Evolutionary conservation across 345 rosid species (phyloP), one percentile per base, ranked within the genome.

Genomic region (Raphanus raphanistrum): DNA sequence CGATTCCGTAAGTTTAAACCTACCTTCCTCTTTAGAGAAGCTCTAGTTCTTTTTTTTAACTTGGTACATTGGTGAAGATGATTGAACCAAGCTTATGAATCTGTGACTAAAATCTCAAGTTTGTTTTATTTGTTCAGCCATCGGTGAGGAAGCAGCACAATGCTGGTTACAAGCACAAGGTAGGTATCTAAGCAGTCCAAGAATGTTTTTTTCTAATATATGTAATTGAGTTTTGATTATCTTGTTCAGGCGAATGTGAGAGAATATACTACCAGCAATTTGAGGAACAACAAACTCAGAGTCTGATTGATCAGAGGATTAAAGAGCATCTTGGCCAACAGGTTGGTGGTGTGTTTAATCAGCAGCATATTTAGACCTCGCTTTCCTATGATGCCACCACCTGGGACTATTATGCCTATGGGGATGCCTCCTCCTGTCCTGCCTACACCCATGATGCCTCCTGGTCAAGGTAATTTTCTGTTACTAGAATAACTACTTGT

Each of bases 91-190:
- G 52, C 16, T 45, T 45, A 13, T 45, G 54, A 12, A 12, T 13
- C 13, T 45, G 5, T 13, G 16, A 21, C 21, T 21, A 21, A 21
- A 21, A 21, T 21, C 48, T 41, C 4, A 41, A 41, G 48, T 41
- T 41, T 10, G 1, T 43, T 36, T 36, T 36, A 36, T 36, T 66
- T 76, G 21, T 80, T 77, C 90, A 95, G 98, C 99, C 99, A 10
- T 92, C 99, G 33, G 99, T 95, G 79, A 91, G 98, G 84, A 95
- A 92, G 85, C 99, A 95, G 82, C 98, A 95, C 83, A 95, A 95
- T 75, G 99, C 99, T 1, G 99, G 99, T 36, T 92, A 92, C 87
- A 95, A 95, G 72, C 99, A 95, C 82, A 95, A 95, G 99, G 99
- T 8, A 21, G 21, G 21, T 91, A 71, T 1, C 15, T 45, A 45